A percentile compares a stretch with the other conserved stretches of the same genome.
phyloP scores from a whole-genome alignment of 208 protist genomes.

The Crithidia brevicula region DNA sequence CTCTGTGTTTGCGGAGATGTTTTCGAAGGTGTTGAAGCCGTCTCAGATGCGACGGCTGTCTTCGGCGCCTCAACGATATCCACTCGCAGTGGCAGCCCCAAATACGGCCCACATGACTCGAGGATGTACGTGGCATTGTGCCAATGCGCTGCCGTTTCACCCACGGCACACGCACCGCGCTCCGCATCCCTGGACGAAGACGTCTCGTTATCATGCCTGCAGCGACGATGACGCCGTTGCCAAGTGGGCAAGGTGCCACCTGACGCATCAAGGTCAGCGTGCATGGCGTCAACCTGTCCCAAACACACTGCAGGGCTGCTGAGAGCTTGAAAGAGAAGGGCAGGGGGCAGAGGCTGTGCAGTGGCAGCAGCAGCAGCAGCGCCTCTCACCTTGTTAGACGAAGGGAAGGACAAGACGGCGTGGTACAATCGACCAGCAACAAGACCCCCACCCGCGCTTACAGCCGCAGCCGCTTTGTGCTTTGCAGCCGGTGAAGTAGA shows the following conservation, averaged over 20 bases:
- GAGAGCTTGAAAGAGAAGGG: not conserved
- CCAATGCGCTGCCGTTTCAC: not conserved
- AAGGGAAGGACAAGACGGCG: slow-evolving; percentile 2
- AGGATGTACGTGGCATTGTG: not conserved
- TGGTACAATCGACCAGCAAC: not conserved
- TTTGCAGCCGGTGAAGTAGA: not conserved
- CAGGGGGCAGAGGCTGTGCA: not conserved
- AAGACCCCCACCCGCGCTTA: not conserved
- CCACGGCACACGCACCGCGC: not conserved
- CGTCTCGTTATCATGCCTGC: not conserved
- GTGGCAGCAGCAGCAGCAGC: not conserved
- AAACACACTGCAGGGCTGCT: not conserved
- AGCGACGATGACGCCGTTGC: too few species aligned
- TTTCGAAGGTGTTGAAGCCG: too few species aligned
- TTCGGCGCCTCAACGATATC: not conserved
- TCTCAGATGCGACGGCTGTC: not conserved
- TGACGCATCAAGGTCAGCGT: not conserved
- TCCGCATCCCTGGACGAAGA: not conserved
- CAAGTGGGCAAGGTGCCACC: not conserved
- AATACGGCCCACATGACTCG: not conserved
- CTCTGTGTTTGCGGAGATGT: too few species aligned
- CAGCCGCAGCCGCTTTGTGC: not conserved
- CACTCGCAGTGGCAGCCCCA: slow-evolving; percentile 5
- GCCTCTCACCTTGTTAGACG: not conserved
- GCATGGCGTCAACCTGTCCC: not conserved